A percentile compares a stretch with the other conserved stretches of the same genome.
Evolutionary conservation across 257 asterid genomes (phyloP).

Genomic region (Solanum rostratum): DNA sequence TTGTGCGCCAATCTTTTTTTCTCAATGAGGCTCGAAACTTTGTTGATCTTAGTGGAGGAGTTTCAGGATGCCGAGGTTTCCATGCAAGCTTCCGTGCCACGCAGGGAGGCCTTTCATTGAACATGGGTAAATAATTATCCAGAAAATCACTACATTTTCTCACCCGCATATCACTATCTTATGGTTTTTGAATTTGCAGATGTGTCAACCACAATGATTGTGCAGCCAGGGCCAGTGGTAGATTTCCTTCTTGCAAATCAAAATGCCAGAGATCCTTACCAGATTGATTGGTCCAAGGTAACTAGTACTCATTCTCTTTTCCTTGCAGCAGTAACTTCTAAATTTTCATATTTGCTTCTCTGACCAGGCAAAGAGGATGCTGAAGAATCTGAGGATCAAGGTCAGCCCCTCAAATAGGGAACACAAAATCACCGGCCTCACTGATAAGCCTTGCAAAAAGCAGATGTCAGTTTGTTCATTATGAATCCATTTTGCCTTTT

Average conservation of each 20-base stretch:
- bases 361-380: constrained; percentile 44
- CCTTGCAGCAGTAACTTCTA: constrained; percentile 8
- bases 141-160: neutral
- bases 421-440: constrained; percentile 49
- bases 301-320: neutral
- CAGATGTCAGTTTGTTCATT: constrained; percentile 29
- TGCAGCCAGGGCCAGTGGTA: constrained; percentile 53
- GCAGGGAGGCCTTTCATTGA: constrained; percentile 55
- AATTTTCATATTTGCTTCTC: neutral
- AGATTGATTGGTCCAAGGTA: constrained; percentile 59
- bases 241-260: constrained; percentile 48
- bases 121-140: constrained; percentile 31
- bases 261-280: constrained; percentile 24
- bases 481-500: neutral
- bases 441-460: constrained; percentile 37
- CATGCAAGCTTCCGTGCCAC: constrained; percentile 68
- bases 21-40: constrained; percentile 44
- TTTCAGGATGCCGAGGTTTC: constrained; percentile 54
- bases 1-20: constrained; percentile 57
- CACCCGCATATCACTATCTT: neutral
- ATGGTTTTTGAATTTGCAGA: constrained; percentile 20
- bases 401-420: constrained; percentile 33
- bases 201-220: constrained; percentile 65
- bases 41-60: constrained; percentile 53
- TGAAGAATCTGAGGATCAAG: constrained; percentile 49